Conservation (phyloP, 2,329 filamentous ascomycete genomes). For the Beauveria sp. region DNA sequence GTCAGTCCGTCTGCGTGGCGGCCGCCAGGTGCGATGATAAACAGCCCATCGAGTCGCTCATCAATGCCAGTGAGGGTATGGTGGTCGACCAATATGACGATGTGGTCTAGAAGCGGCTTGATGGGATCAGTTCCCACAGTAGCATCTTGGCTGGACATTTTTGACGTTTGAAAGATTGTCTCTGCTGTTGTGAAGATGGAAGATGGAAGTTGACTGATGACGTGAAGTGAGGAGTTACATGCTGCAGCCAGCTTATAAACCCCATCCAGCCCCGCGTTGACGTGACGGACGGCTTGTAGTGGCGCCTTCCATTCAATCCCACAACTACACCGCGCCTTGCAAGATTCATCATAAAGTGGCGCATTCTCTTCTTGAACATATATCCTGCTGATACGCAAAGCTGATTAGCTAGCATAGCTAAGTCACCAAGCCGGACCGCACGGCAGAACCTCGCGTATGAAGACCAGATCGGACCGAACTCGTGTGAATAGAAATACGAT, state of each 20-base stretch:
- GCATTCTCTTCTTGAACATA: too few relatives aligned
- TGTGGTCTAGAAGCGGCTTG: conserved; percentile 45
- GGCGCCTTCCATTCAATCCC: not conserved
- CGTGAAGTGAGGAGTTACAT: not conserved
- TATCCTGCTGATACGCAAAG: not conserved
- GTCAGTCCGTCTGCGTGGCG: conserved; percentile 53
- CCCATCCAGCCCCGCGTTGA: conserved; percentile 3
- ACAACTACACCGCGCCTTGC: not conserved
- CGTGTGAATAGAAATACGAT: too few relatives aligned
- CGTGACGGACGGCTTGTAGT: not conserved
- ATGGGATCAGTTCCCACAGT: not conserved
- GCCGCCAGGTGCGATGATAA: conserved; percentile 54
- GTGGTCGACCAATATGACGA: conserved; percentile 55
- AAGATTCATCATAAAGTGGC: too few relatives aligned
- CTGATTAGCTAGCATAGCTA: too few relatives aligned
- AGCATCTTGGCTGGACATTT: not conserved
- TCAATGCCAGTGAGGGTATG: conserved; percentile 39
- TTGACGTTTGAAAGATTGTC: too few relatives aligned
- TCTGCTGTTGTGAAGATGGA: not conserved
- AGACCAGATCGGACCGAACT: too few relatives aligned
- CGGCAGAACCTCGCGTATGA: too few relatives aligned
- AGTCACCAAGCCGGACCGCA: too few relatives aligned
- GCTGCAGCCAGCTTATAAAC: not conserved
- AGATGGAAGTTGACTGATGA: not conserved
- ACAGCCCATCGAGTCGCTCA: conserved; percentile 41